Base-by-base conservation (phyloP, 192 early-diverging fungal genomes). In the Backusella liffmaniae region DNA sequence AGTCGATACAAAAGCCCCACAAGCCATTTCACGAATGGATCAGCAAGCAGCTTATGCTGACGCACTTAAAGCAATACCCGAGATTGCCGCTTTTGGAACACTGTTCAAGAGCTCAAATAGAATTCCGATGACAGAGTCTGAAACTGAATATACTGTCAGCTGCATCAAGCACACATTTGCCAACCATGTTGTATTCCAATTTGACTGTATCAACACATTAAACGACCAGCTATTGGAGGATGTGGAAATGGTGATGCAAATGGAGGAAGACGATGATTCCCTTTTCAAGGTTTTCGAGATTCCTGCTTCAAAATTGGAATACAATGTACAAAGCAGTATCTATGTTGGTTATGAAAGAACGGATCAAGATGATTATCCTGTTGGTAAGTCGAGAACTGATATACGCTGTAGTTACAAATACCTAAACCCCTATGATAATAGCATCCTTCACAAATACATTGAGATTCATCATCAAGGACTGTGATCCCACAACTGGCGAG, bases 81-180 rank as follows among this genome's bases (percentile, higher is more conserved):
- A 94, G 80, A 88, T 99, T 74, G 90, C 92, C 5, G 84, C 88
- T 23, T 92, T 97, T 75, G 96, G 96, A 37, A 84, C 90, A 29
- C 81, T 98, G 72, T 94, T 97, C 89, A 96, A 96, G 76, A 95
- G 93, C 21, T 95, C 92, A 68, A 88, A 89, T 77, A 84, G 92
- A n/a, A 87, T 91, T 21, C 90, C 90, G 70, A 85, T 98, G 26
- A 98, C 96, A 18, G 98, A 99, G 79, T 86, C 90, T 12, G 98
- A 98, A 82, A 96, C 95, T 12, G 98, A 99, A 82, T 99, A 99
- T 84, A 91, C 92, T 32, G 96, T 99, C 67, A 84, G 87, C 23
- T 96, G 93, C 76, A 82, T 97, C 70, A 98, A 98, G 84, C 98
- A 99, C 74, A 89, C 97, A n/a, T 99, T 95, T 79, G 83, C 86